Base-by-base conservation (phyloP, 1,284 basidiomycete species). In the Pseudozyma sp. region DNA sequence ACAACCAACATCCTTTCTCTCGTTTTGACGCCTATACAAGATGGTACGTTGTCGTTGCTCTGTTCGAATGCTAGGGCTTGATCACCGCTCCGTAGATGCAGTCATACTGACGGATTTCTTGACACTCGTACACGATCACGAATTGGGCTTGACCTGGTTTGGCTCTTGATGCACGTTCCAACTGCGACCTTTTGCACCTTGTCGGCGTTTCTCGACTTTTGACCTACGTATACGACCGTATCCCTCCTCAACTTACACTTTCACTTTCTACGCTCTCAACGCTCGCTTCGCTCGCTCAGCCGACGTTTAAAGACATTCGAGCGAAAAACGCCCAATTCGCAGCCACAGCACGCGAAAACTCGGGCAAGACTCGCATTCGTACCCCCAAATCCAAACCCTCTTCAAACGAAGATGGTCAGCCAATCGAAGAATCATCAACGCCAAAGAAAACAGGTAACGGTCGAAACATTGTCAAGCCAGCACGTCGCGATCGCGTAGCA, bases 291-390 rank as follows among this genome's bases (percentile, higher is more conserved):
- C 25, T 13, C 21, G n/a, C 16, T 4, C 16, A 72, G 70, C 71
- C 71, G 10, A 52, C 61, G 25, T 52, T 36, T 16, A 66, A 60
- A 18, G 53, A 63, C n/a, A 75, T 75, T 57, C 47, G 45, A 36
- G 72, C 72, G n/a, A 66, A 64, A 35, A 75, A 75, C 34, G 63
- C 59, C 5, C 53, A 61, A 38, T 75, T 75, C 35, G 67, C 63
- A 1, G 43, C 44, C 0, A 35, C 59, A 1, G 66, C 71, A 3
- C 51, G 71, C 1, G 66, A 69, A 14, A 74, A 70, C 13, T 67
- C 72, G 1, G 72, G 67, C 52, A 70, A 75, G 39, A 56, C 72
- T 7, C 58, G 71, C 1, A 59, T 74, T n/a, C 62, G 71, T 12
- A 53, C 21, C 21, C 34, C 55, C 39, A 52, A 53, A 2, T 43